These are phyloP conservation scores for Colletotrichum kahawae DNA, from an alignment of 2,329 filamentous ascomycete genomes.

Conservation along the genomic window DNA sequence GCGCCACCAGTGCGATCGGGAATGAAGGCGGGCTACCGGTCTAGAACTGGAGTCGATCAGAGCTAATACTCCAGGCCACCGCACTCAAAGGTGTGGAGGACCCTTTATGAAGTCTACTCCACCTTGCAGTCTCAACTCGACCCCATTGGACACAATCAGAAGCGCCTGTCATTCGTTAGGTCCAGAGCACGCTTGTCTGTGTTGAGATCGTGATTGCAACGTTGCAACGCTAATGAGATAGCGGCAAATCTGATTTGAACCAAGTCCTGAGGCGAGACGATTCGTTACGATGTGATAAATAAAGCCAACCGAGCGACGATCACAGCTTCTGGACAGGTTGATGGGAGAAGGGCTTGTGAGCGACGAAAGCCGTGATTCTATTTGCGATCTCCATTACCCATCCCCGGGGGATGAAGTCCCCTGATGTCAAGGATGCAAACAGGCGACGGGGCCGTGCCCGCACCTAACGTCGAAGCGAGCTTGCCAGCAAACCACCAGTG, in stretches of 20 bases:
- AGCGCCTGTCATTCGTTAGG: conserved; percentile 1
- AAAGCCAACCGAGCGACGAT: neutral
- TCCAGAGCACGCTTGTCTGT: neutral
- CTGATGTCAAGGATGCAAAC: neutral
- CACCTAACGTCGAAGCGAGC: neutral
- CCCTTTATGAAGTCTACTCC: conserved; percentile 3
- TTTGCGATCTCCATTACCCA: neutral
- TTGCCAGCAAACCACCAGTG: neutral
- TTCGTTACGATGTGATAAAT: neutral
- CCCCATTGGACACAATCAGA: neutral
- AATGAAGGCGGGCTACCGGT: neutral
- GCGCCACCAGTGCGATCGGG: neutral
- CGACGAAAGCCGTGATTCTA: neutral
- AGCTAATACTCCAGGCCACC: neutral
- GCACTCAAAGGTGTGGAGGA: neutral
- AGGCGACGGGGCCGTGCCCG: neutral
- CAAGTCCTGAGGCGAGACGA: neutral
- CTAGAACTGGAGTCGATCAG: neutral
- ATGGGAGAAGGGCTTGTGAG: neutral
- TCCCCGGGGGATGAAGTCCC: neutral
- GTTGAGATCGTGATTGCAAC: conserved; percentile 18
- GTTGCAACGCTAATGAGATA: conserved; percentile 16
- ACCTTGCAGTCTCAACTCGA: neutral
- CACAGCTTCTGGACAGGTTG: neutral
- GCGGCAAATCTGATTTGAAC: neutral